Percentiles rank a stretch among this genome's conserved stretches.
Conservation (phyloP, 805 yeast genomes). For the Kluyveromyces aestuarii region DNA sequence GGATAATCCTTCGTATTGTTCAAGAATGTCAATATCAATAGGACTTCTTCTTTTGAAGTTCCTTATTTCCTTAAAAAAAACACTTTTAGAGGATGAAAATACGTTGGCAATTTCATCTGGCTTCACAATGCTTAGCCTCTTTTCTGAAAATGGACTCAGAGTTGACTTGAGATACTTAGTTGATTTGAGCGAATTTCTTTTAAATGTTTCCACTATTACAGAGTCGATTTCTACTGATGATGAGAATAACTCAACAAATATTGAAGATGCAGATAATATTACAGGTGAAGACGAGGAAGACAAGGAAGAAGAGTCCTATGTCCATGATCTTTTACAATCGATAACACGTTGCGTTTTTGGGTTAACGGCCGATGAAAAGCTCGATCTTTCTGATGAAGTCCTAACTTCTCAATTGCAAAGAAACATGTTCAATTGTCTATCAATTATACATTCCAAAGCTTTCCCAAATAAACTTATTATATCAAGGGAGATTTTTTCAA, state of each 20-base stretch:
- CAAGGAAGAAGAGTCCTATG: slow-evolving; percentile 13
- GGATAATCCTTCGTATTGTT: slow-evolving; percentile 13
- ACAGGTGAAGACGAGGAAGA: slow-evolving; percentile 12
- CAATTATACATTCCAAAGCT: slow-evolving; percentile 10
- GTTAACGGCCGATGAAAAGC: slow-evolving; percentile 6
- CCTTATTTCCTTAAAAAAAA: slow-evolving; percentile 1
- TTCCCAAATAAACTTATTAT: slow-evolving; percentile 23
- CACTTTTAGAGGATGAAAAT: background rate
- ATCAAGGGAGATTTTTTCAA: slow-evolving; percentile 22
- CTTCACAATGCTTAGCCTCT: background rate
- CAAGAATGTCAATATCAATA: slow-evolving; percentile 9
- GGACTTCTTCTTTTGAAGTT: slow-evolving; percentile 12
- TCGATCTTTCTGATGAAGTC: slow-evolving; percentile 7
- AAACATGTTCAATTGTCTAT: slow-evolving; percentile 11
- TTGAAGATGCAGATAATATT: background rate
- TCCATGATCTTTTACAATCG: slow-evolving; percentile 15
- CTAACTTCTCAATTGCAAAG: slow-evolving; percentile 10
- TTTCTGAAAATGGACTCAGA: background rate
- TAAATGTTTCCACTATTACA: background rate
- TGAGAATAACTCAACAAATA: no score
- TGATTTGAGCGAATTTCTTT: background rate
- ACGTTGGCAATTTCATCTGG: background rate
- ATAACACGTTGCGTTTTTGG: slow-evolving; percentile 15
- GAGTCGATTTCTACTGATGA: background rate
- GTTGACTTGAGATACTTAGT: background rate